Percentiles rank a stretch among this genome's conserved stretches.
These are phyloP conservation scores for Pseudogymnoascus sp. DNA, from an alignment of 2,329 filamentous ascomycete genomes.

Conservation along the genomic window DNA sequence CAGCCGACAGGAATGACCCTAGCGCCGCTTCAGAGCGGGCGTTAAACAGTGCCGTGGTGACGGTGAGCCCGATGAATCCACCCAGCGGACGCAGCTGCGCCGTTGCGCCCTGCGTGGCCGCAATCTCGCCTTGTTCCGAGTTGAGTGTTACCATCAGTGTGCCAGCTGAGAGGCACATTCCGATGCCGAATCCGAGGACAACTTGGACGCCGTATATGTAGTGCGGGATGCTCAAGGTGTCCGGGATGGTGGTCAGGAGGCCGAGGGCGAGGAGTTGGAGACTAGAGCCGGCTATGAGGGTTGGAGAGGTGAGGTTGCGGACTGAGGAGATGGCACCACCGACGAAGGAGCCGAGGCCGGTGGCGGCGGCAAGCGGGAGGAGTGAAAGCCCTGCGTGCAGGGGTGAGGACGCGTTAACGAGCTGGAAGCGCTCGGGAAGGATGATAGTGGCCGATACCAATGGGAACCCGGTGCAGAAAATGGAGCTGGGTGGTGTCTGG, in stretches of 20 bases:
- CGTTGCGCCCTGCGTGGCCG: slow-evolving; percentile 50
- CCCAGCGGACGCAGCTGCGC: slow-evolving; percentile 53
- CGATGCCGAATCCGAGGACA: slow-evolving; percentile 10
- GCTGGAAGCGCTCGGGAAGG: slow-evolving; percentile 10
- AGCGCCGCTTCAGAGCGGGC: background rate
- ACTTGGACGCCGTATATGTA: slow-evolving; percentile 8
- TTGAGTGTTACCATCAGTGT: slow-evolving; percentile 3
- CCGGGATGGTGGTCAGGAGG: slow-evolving; percentile 9
- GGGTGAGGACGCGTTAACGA: slow-evolving; percentile 7
- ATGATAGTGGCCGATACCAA: slow-evolving; percentile 7
- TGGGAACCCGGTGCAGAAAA: slow-evolving; percentile 7
- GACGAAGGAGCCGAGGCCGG: slow-evolving; percentile 8
- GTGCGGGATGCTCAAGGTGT: background rate
- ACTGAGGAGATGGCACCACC: slow-evolving; percentile 5
- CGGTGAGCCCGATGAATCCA: slow-evolving; percentile 48
- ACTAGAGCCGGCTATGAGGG: slow-evolving; percentile 2
- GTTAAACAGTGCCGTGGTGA: slow-evolving; percentile 48
- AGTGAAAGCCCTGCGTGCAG: slow-evolving; percentile 8
- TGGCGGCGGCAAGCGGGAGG: slow-evolving; percentile 9
- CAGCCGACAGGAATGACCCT: background rate
- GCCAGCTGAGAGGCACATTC: slow-evolving; percentile 9
- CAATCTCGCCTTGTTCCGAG: slow-evolving; percentile 18
- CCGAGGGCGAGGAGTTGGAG: slow-evolving; percentile 9
- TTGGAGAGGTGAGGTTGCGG: slow-evolving; percentile 9
- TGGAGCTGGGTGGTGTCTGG: background rate